These are phyloP conservation scores for Citrus reticulata DNA, from an alignment of 345 rosid species.

Conservation along the genomic window DNA sequence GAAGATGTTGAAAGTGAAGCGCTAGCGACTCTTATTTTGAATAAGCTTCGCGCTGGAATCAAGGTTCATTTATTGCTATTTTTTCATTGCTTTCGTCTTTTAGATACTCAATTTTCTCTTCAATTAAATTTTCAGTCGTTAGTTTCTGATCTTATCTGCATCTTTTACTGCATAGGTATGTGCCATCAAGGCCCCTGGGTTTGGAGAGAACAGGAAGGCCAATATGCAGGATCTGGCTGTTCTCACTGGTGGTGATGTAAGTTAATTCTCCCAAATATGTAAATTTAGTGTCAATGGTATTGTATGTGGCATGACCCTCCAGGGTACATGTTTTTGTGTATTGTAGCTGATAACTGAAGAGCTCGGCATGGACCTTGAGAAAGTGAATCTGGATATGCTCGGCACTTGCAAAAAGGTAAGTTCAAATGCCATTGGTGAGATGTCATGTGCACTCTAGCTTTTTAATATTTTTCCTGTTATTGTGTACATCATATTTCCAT, in stretches of 20 bases:
- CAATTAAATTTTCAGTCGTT: not conserved
- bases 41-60: slow-evolving; percentile 95
- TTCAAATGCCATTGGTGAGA: not conserved
- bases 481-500: not conserved
- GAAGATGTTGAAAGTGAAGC: slow-evolving; percentile 98
- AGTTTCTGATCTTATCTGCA: not conserved
- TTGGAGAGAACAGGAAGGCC: slow-evolving; percentile 94
- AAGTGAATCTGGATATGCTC: slow-evolving; percentile 75
- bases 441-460: not conserved
- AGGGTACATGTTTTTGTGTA: not conserved
- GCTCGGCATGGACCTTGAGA: slow-evolving; percentile 91
- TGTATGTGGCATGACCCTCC: not conserved
- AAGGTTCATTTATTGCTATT: slow-evolving; percentile 48
- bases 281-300: not conserved
- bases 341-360: slow-evolving; percentile 87
- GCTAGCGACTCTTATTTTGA: slow-evolving; percentile 75
- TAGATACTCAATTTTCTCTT: not conserved
- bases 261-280: slow-evolving; percentile 8
- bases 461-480: not conserved
- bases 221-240: slow-evolving; percentile 79
- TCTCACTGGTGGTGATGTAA: slow-evolving; percentile 89
- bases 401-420: slow-evolving; percentile 91
- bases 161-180: slow-evolving; percentile 51
- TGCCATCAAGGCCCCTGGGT: slow-evolving; percentile 96
- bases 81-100: not conserved